Conservation (phyloP, 176 grass and related monocot genomes). For the Hsuehochloa calcarea region DNA sequence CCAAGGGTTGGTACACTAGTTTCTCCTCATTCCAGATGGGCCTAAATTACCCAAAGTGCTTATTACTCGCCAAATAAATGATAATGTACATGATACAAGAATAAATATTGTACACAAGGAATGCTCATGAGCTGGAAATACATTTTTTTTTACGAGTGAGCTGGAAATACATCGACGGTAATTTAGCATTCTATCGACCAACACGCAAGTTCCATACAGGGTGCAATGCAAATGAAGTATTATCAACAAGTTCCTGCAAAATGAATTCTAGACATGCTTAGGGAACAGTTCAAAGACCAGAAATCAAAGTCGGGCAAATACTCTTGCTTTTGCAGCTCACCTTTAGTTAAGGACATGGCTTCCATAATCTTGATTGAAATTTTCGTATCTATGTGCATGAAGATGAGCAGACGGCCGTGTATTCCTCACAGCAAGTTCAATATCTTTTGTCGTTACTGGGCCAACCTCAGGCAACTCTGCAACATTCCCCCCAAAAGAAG, state of each 20-base stretch:
- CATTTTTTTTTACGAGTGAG: not conserved
- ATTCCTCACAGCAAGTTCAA: conserved; percentile 77
- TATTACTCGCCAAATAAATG: conserved; percentile 41
- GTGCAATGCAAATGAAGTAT: not conserved
- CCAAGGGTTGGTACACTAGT: not conserved
- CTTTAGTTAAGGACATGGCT: conserved; percentile 67
- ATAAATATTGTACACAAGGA: conserved; percentile 1
- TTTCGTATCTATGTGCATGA: conserved; percentile 82
- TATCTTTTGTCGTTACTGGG: conserved; percentile 53
- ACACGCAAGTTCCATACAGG: not conserved
- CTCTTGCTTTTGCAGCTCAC: not conserved
- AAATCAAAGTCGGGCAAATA: not conserved
- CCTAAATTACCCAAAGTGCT: not conserved
- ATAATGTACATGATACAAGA: conserved; percentile 40
- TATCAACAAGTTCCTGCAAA: conserved; percentile 4
- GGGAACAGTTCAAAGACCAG: conserved; percentile 13
- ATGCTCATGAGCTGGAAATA: not conserved
- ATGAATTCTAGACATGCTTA: conserved; percentile 7
- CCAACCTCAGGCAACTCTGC: conserved; percentile 88
- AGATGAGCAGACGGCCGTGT: conserved; percentile 87
- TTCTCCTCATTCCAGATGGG: conserved; percentile 9
- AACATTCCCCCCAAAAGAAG: not conserved
- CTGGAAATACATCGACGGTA: not conserved
- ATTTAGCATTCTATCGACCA: conserved; percentile 2
- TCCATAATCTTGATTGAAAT: conserved; percentile 93